A percentile compares a stretch with the other conserved stretches of the same genome.
Evolutionary conservation across 345 rosid species (phyloP).

Genomic region (Microcos paniculata): DNA sequence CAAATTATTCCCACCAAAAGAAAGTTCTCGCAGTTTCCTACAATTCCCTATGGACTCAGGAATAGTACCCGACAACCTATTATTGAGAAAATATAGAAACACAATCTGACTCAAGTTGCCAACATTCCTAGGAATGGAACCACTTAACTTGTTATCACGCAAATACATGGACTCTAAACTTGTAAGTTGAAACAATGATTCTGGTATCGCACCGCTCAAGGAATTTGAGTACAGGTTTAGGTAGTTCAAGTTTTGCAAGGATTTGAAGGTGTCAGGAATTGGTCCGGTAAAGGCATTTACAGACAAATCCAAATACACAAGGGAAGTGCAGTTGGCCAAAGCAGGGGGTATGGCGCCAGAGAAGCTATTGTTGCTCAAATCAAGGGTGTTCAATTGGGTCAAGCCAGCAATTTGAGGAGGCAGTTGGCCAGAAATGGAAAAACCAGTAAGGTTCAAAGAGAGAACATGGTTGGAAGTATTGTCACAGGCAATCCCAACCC

Average conservation of each 20-base stretch:
- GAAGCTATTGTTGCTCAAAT: slow-evolving; percentile 52
- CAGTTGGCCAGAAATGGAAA: slow-evolving; percentile 52
- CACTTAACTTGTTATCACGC: slow-evolving; percentile 49
- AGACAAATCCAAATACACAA: slow-evolving; percentile 55
- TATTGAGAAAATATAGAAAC: slow-evolving; percentile 38
- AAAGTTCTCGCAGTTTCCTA: slow-evolving; percentile 40
- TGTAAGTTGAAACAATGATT: slow-evolving; percentile 45
- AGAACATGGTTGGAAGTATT: slow-evolving; percentile 17
- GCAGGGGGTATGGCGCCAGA: slow-evolving; percentile 47
- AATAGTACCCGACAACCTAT: slow-evolving; percentile 58
- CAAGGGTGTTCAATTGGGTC: slow-evolving; percentile 38
- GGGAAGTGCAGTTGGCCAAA: slow-evolving; percentile 54
- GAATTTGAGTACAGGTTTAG: slow-evolving; percentile 47
- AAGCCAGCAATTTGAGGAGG: slow-evolving; percentile 55
- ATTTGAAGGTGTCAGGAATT: slow-evolving; percentile 40
- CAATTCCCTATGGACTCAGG: slow-evolving; percentile 70
- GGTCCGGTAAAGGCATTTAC: slow-evolving; percentile 51
- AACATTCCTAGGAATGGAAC: slow-evolving; percentile 62
- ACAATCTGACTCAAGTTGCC: slow-evolving; percentile 43
- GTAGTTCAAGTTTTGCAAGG: slow-evolving; percentile 31
- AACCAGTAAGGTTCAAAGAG: slow-evolving; percentile 45
- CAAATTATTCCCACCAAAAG: slow-evolving; percentile 45
- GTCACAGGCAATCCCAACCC: slow-evolving; percentile 3
- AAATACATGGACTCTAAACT: slow-evolving; percentile 35
- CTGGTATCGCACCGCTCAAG: slow-evolving; percentile 58